Conservation (phyloP, 129 eudicot species). For the Chrysanthemum lavandulifolium region DNA sequence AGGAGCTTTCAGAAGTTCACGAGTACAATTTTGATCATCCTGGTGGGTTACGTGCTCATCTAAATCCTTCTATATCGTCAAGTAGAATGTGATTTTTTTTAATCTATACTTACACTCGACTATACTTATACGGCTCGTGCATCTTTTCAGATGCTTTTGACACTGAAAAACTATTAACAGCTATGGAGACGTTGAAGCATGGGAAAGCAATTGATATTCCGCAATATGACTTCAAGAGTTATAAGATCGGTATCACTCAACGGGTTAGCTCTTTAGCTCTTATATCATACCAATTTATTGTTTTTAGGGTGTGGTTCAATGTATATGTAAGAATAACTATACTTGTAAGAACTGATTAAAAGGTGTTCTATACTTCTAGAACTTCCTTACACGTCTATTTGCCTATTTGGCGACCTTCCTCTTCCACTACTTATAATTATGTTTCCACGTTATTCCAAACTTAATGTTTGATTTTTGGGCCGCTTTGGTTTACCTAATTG, state of each 20-base stretch:
- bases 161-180: conserved; percentile 62
- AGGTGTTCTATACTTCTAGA: too few relatives aligned
- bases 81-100: conserved; percentile 4
- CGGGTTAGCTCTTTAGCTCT: conserved; percentile 42
- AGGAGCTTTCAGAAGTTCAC: conserved; percentile 77
- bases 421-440: too few relatives aligned
- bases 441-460: too few relatives aligned
- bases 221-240: conserved; percentile 84
- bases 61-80: neutral
- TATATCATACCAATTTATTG: conserved; percentile 1
- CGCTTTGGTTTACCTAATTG: too few relatives aligned
- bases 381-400: too few relatives aligned
- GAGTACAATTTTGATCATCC: conserved; percentile 98
- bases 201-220: conserved; percentile 91
- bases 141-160: conserved; percentile 81
- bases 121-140: too few relatives aligned
- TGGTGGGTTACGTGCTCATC: conserved; percentile 45
- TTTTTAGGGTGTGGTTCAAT: neutral
- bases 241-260: conserved; percentile 35
- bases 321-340: neutral
- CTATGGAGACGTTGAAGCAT: conserved; percentile 81
- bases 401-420: too few relatives aligned
- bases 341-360: neutral
- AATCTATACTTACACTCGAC: neutral
- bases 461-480: too few relatives aligned